phyloP scores from a whole-genome alignment of 768 basidiomycete species.

The Mycena venus region DNA sequence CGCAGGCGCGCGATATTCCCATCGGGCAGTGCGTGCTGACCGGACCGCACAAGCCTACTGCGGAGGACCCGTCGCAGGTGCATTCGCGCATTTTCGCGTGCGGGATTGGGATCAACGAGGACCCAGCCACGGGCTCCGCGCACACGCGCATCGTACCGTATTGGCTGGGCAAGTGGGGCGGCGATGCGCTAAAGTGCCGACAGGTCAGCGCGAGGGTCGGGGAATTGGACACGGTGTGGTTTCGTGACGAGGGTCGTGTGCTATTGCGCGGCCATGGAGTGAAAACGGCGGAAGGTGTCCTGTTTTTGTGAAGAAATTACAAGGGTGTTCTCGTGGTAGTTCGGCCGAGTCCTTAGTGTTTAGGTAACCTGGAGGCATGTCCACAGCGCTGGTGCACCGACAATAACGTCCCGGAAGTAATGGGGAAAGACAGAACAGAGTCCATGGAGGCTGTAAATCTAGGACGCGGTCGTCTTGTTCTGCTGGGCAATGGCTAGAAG shows the following conservation, averaged over 20 bases:
- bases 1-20: conserved; percentile 18
- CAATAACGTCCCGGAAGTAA: no score
- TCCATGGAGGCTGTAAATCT: no score
- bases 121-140: conserved; percentile 32
- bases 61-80: conserved; percentile 22
- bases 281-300: conserved; percentile 11
- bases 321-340: no score
- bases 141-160: conserved; percentile 33
- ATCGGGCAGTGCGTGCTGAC: conserved; percentile 27
- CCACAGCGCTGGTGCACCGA: no score
- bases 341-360: no score
- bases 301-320: conserved; percentile 6
- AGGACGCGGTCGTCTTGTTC: no score
- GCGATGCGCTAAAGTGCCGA: conserved; percentile 16
- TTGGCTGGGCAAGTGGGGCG: conserved; percentile 26
- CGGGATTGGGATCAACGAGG: conserved; percentile 27
- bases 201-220: conserved; percentile 28
- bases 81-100: conserved; percentile 31
- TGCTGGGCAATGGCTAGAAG: no score
- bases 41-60: conserved; percentile 23
- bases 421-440: no score
- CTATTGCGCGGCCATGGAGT: conserved; percentile 24
- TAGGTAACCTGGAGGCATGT: no score
- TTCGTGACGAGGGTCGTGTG: conserved; percentile 23
- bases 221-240: conserved; percentile 25